phyloP scores from a whole-genome alignment of 2,329 filamentous ascomycete genomes.

The Trichoderma sp. region DNA sequence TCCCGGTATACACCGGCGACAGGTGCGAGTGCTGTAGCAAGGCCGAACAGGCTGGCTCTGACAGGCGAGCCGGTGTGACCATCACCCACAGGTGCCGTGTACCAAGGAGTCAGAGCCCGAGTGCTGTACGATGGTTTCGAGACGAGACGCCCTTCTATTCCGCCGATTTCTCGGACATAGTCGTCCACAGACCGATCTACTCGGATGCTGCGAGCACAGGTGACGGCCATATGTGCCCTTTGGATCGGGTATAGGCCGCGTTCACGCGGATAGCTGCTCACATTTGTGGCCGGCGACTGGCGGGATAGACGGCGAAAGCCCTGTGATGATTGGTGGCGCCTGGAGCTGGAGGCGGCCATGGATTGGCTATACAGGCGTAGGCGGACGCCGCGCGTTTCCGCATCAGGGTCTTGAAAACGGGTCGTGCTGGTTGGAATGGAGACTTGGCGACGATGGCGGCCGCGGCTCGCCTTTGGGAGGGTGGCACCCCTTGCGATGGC shows the following conservation, averaged over 20 bases:
- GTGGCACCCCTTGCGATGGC: constrained; percentile 10
- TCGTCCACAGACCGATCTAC: background rate
- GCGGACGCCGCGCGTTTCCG: constrained; percentile 9
- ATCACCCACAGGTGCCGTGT: background rate
- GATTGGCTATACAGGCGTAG: background rate
- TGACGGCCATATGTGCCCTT: background rate
- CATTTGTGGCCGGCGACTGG: constrained; percentile 12
- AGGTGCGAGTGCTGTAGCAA: background rate
- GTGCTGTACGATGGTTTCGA: background rate
- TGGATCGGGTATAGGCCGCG: background rate
- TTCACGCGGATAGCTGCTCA: constrained; percentile 12
- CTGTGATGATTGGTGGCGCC: constrained; percentile 11
- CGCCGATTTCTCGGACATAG: background rate
- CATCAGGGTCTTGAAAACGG: constrained; percentile 1
- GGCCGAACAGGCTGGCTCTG: background rate
- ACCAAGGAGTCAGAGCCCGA: background rate
- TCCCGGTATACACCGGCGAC: background rate
- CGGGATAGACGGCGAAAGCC: constrained; percentile 10
- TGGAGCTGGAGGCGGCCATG: background rate
- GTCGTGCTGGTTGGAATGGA: constrained; percentile 8
- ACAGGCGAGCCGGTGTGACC: constrained; percentile 18
- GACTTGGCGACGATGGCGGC: constrained; percentile 14
- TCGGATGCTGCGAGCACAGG: background rate
- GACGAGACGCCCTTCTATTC: constrained; percentile 1
- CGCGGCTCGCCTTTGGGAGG: constrained; percentile 16